Conservation (phyloP, 441 rosid species). For the Heliophila coronopifolia region DNA sequence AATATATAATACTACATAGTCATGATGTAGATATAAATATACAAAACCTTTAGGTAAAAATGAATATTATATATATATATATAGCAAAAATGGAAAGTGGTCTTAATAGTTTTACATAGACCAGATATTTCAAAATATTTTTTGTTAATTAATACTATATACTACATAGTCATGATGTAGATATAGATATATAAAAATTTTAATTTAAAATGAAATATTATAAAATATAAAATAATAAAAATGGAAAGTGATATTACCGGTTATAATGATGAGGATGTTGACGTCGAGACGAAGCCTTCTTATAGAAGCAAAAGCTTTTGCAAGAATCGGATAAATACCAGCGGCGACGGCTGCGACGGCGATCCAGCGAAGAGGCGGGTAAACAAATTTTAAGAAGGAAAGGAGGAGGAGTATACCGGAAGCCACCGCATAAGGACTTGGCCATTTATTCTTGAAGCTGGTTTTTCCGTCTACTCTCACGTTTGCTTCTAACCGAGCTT, state of each 20-base stretch:
- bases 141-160: background rate
- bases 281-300: conserved; percentile 49
- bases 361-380: conserved; percentile 57
- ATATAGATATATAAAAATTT: background rate
- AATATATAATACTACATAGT: background rate
- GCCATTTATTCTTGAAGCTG: conserved; percentile 62
- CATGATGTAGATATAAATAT: background rate
- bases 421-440: conserved; percentile 62
- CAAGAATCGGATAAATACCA: conserved; percentile 51
- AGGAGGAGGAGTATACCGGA: conserved; percentile 51
- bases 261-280: conserved; percentile 58
- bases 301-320: conserved; percentile 44
- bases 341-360: conserved; percentile 60
- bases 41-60: too few species aligned
- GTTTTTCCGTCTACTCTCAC: conserved; percentile 51
- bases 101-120: too few species aligned
- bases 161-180: background rate
- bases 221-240: background rate
- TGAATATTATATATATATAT: too few species aligned
- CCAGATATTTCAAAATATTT: too few species aligned
- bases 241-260: conserved; percentile 42
- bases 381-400: conserved; percentile 50
- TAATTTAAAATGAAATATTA: background rate
- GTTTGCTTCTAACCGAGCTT: conserved; percentile 74
- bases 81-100: too few species aligned